These are phyloP conservation scores for Naganishia vaughanmartiniae DNA, from an alignment of 768 basidiomycete genomes.

Conservation along the genomic window DNA sequence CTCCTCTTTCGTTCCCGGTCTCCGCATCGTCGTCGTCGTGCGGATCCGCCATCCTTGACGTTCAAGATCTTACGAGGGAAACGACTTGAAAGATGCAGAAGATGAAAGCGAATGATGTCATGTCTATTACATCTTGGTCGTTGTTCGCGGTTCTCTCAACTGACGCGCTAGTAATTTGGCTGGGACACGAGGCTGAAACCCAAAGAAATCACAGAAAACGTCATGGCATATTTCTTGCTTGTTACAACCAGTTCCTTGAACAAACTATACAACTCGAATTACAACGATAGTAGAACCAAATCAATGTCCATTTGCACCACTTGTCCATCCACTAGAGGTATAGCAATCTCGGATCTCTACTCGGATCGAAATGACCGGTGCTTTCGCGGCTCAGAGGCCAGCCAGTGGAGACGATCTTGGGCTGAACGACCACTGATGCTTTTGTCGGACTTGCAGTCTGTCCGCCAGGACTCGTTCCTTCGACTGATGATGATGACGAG, in stretches of 20 bases:
- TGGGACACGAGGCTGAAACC: not conserved
- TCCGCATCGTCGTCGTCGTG: constrained; percentile 2
- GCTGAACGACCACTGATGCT: not conserved
- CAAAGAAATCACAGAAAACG: not conserved
- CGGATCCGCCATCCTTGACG: not conserved
- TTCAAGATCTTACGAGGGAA: not conserved
- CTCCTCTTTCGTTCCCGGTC: not conserved
- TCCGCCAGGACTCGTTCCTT: not conserved
- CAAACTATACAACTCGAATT: constrained; percentile 7
- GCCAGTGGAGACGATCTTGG: not conserved
- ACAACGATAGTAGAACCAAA: constrained; percentile 19
- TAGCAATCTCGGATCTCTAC: constrained; percentile 25
- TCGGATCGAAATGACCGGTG: constrained; percentile 29
- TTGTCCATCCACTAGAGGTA: not conserved
- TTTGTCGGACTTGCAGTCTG: not conserved
- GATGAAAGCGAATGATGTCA: constrained; percentile 1
- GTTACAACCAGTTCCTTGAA: not conserved
- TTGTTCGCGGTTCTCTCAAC: too few species aligned
- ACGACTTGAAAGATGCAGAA: too few species aligned
- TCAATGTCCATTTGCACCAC: constrained; percentile 23
- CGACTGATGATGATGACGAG: not conserved
- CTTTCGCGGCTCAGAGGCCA: constrained; percentile 10
- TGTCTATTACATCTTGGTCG: not conserved
- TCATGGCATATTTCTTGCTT: constrained; percentile 3
- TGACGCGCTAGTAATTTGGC: not conserved